These are phyloP conservation scores for Myxozyma sirexii DNA, from an alignment of 805 yeast species.

Conservation along the genomic window DNA sequence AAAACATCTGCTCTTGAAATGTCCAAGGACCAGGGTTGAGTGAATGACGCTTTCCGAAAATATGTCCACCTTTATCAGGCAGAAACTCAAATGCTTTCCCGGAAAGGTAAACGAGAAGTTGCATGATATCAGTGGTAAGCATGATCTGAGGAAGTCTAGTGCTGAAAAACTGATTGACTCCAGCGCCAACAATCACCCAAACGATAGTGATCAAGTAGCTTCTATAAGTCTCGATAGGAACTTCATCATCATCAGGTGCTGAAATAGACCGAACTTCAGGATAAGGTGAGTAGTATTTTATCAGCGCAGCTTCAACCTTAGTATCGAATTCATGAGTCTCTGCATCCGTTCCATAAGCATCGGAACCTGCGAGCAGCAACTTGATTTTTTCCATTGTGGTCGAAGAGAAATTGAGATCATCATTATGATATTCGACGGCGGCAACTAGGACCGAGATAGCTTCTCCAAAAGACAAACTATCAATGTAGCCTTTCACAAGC, in stretches of 20 bases:
- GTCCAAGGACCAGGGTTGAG: conserved; percentile 67
- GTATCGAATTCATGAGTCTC: conserved; percentile 21
- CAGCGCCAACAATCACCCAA: conserved; percentile 36
- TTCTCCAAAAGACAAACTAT: conserved; percentile 43
- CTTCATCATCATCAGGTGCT: conserved; percentile 47
- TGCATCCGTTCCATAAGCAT: conserved; percentile 8
- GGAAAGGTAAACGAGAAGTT: conserved; percentile 61
- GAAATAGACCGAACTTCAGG: conserved; percentile 71
- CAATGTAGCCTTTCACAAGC: conserved; percentile 46
- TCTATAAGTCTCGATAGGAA: conserved; percentile 57
- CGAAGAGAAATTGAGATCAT: conserved; percentile 51
- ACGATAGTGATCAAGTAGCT: conserved; percentile 52
- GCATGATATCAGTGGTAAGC: conserved; percentile 56
- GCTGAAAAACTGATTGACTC: conserved; percentile 50
- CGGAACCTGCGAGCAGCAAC: conserved; percentile 11
- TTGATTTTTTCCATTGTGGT: conserved; percentile 44
- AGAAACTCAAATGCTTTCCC: conserved; percentile 53
- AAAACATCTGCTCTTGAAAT: conserved; percentile 66
- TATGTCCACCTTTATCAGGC: conserved; percentile 52
- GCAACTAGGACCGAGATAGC: conserved; percentile 45
- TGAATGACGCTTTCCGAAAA: conserved; percentile 40
- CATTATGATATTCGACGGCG: conserved; percentile 45
- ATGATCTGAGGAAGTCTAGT: conserved; percentile 58
- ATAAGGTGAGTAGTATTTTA: conserved; percentile 47
- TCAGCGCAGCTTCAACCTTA: conserved; percentile 22